Conservation (phyloP, 164 flowering plant species). For the Vitis rotundifolia region DNA sequence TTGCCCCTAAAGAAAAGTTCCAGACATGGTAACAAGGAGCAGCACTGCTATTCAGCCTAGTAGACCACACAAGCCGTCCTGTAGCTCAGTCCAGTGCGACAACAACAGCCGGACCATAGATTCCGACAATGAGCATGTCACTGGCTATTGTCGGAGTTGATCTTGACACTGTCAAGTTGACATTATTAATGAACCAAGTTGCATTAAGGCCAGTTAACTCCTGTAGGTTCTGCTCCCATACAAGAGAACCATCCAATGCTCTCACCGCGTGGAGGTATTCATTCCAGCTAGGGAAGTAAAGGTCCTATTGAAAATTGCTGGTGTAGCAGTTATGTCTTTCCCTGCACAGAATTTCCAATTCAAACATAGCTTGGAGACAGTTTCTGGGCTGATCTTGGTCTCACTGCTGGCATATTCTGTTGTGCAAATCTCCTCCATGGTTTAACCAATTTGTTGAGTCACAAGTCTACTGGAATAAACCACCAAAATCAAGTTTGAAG, state of each 20-base stretch:
- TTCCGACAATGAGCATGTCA: conserved; percentile 28
- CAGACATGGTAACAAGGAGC: conserved; percentile 34
- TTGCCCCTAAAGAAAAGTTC: conserved; percentile 7
- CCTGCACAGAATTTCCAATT: conserved; percentile 39
- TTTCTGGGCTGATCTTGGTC: conserved; percentile 28
- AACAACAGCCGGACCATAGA: conserved; percentile 37
- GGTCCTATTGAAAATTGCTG: conserved; percentile 27
- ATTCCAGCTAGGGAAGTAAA: conserved; percentile 47
- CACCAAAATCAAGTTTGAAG: too few relatives aligned
- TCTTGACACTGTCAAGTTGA: conserved; percentile 26
- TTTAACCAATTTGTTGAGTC: conserved; percentile 25
- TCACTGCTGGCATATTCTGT: conserved; percentile 29
- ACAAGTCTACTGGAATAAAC: too few relatives aligned
- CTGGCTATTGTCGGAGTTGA: conserved; percentile 41
- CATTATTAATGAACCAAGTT: conserved; percentile 4
- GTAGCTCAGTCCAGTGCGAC: conserved; percentile 26
- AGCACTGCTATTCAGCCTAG: conserved; percentile 25
- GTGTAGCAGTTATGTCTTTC: conserved; percentile 37
- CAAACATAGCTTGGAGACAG: conserved; percentile 20
- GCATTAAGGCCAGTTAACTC: conserved; percentile 25
- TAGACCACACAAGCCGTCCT: conserved; percentile 39
- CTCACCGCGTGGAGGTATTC: conserved; percentile 38
- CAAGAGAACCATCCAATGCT: conserved; percentile 23
- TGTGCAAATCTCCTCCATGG: conserved; percentile 37
- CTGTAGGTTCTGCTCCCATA: conserved; percentile 31